These are phyloP conservation scores for Annona squamosa DNA, from an alignment of 164 flowering plant genomes.

Conservation along the genomic window DNA sequence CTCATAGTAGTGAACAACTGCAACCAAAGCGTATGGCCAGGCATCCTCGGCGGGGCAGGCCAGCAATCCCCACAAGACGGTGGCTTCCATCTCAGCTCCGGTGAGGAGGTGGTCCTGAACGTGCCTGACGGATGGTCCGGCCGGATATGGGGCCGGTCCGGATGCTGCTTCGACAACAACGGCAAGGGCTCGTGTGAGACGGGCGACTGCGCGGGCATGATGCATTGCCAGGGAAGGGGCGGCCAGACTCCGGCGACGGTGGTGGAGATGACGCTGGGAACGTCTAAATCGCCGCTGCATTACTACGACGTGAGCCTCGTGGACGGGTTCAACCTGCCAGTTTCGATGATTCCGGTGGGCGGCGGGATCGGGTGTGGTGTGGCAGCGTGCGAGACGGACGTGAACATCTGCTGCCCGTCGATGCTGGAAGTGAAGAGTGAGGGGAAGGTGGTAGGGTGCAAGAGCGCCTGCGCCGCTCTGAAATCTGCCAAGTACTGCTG, in stretches of 20 bases:
- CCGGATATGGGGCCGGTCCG: conserved; percentile 56
- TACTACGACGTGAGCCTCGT: conserved; percentile 75
- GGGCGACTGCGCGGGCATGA: conserved; percentile 48
- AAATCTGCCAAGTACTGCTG: conserved; percentile 71
- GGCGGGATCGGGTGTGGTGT: conserved; percentile 63
- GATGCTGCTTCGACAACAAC: conserved; percentile 35
- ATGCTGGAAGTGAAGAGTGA: conserved; percentile 46
- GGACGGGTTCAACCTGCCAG: conserved; percentile 77
- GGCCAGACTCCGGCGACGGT: conserved; percentile 64
- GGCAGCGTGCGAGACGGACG: conserved; percentile 55
- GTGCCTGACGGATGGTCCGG: conserved; percentile 52
- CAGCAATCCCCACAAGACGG: conserved; percentile 51
- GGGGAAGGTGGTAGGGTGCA: conserved; percentile 67
- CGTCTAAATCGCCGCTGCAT: conserved; percentile 34
- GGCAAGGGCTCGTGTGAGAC: conserved; percentile 44
- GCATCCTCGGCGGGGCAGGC: conserved; percentile 71
- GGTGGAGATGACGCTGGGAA: conserved; percentile 62
- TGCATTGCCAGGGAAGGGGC: conserved; percentile 43
- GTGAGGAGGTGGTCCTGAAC: conserved; percentile 28
- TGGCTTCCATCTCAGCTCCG: conserved; percentile 61
- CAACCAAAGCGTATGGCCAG: conserved; percentile 59
- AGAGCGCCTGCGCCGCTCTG: conserved; percentile 76
- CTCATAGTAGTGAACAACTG: conserved; percentile 62
- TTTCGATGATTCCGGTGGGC: conserved; percentile 63
- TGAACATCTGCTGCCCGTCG: conserved; percentile 69